Evolutionary conservation across 2,329 filamentous ascomycete species (phyloP).

Genomic region (Dothideomycetidae sp.): DNA sequence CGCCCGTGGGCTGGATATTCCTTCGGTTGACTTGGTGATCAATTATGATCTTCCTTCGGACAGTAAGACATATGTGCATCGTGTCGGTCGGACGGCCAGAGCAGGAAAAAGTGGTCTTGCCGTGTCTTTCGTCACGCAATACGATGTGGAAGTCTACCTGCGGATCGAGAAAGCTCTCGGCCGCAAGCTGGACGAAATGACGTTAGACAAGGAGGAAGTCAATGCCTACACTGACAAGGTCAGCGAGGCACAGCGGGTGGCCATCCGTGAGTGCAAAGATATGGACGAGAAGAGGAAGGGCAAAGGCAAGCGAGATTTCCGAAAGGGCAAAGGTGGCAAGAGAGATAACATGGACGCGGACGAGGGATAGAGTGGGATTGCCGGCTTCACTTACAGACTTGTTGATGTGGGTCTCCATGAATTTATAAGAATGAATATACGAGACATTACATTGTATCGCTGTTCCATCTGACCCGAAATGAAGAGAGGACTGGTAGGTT

Average conservation of each 20-base stretch:
- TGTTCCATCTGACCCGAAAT: too few species aligned
- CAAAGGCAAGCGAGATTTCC: slow-evolving; percentile 12
- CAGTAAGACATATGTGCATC: slow-evolving; percentile 81
- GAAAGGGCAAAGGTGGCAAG: slow-evolving; percentile 30
- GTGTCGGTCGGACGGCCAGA: slow-evolving; percentile 75
- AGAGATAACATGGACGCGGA: slow-evolving; percentile 16
- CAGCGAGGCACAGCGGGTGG: slow-evolving; percentile 68
- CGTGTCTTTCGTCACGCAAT: slow-evolving; percentile 71
- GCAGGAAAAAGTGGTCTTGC: slow-evolving; percentile 75
- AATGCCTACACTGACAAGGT: slow-evolving; percentile 67
- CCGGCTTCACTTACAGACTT: too few species aligned
- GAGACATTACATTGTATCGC: too few species aligned
- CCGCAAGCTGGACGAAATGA: slow-evolving; percentile 57
- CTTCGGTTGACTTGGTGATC: slow-evolving; percentile 73
- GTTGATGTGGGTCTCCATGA: too few species aligned
- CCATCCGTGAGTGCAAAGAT: slow-evolving; percentile 68
- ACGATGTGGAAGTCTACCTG: slow-evolving; percentile 67
- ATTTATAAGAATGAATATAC: too few species aligned
- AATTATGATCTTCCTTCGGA: slow-evolving; percentile 77
- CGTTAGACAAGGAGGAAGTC: slow-evolving; percentile 64
- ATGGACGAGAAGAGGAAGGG: slow-evolving; percentile 53
- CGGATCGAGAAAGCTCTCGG: slow-evolving; percentile 73
- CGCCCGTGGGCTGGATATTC: slow-evolving; percentile 82
- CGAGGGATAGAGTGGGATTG: slow-evolving; percentile 1
- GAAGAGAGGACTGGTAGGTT: too few species aligned